Evolutionary conservation across 2,329 filamentous ascomycete species (phyloP).

Genomic region (Aureobasidium sp.): DNA sequence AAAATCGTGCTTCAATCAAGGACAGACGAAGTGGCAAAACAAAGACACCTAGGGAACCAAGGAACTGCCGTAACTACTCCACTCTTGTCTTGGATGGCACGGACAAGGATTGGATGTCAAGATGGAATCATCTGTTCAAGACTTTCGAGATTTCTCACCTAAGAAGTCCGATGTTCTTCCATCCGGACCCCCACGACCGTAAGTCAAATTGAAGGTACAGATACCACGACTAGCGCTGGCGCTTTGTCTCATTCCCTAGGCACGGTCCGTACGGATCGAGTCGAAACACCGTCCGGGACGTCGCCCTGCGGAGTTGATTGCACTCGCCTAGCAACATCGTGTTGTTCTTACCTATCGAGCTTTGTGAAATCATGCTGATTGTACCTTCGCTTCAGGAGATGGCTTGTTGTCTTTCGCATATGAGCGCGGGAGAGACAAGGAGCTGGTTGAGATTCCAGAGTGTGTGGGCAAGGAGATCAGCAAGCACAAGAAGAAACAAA

Average conservation of each 20-base stretch:
- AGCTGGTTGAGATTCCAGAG: constrained; percentile 63
- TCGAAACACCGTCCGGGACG: too few relatives aligned
- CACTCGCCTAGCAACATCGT: too few relatives aligned
- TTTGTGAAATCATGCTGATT: too few relatives aligned
- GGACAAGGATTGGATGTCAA: constrained; percentile 58
- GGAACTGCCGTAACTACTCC: constrained; percentile 25
- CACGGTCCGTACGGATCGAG: too few relatives aligned
- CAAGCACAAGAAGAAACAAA: constrained; percentile 68
- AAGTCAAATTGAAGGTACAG: too few relatives aligned
- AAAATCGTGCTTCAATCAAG: constrained; percentile 53
- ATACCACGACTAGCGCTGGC: too few relatives aligned
- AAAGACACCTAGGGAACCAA: constrained; percentile 28
- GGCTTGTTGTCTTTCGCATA: constrained; percentile 64
- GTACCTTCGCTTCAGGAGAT: constrained; percentile 36
- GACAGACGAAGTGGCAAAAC: constrained; percentile 40
- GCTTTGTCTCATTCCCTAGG: too few relatives aligned
- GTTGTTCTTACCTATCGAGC: too few relatives aligned
- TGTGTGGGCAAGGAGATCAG: constrained; percentile 75
- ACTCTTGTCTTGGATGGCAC: constrained; percentile 63
- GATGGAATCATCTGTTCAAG: constrained; percentile 64
- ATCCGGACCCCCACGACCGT: constrained; percentile 67
- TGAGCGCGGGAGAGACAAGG: constrained; percentile 51
- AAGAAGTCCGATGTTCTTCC: constrained; percentile 76
- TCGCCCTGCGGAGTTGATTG: too few relatives aligned
- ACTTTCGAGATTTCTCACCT: constrained; percentile 64